Percentiles rank a stretch among this genome's conserved stretches.
Evolutionary conservation across 2,329 filamentous ascomycete species (phyloP).

Genomic region (Colletotrichum graminicola): DNA sequence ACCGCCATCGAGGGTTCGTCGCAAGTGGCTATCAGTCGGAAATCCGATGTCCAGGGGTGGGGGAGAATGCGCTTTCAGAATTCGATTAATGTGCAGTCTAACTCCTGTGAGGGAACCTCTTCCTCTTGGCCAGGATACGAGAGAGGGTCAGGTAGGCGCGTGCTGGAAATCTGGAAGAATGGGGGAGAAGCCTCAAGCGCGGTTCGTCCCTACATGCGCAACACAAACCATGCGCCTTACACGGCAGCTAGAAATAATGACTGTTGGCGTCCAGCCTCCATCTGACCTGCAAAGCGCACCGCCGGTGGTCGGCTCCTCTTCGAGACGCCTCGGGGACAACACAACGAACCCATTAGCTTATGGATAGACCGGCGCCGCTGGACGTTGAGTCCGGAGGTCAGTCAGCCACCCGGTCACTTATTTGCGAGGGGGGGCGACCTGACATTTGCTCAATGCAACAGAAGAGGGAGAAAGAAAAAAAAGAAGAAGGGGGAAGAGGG

Average conservation of each 20-base stretch:
- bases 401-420: not conserved
- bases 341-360: not conserved
- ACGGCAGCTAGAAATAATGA: not conserved
- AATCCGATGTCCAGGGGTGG: not conserved
- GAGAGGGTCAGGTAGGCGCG: not conserved
- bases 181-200: constrained; percentile 12
- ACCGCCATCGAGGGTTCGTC: not conserved
- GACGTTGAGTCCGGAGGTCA: constrained; percentile 1
- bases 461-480: not conserved
- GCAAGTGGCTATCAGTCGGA: constrained; percentile 1
- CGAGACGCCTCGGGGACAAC: not conserved
- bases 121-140: not conserved
- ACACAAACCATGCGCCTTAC: not conserved
- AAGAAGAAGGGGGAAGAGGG: not conserved
- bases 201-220: constrained; percentile 9
- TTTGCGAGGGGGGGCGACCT: constrained; percentile 1
- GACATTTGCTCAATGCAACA: constrained; percentile 22
- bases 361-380: constrained; percentile 10
- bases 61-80: not conserved
- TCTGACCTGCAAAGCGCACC: constrained; percentile 5
- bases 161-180: constrained; percentile 31
- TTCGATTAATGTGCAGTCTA: not conserved
- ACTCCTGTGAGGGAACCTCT: not conserved
- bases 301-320: not conserved
- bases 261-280: constrained; percentile 4